These are phyloP conservation scores for Quercus wislizeni DNA, from an alignment of 306 rosid genomes.

Conservation along the genomic window DNA sequence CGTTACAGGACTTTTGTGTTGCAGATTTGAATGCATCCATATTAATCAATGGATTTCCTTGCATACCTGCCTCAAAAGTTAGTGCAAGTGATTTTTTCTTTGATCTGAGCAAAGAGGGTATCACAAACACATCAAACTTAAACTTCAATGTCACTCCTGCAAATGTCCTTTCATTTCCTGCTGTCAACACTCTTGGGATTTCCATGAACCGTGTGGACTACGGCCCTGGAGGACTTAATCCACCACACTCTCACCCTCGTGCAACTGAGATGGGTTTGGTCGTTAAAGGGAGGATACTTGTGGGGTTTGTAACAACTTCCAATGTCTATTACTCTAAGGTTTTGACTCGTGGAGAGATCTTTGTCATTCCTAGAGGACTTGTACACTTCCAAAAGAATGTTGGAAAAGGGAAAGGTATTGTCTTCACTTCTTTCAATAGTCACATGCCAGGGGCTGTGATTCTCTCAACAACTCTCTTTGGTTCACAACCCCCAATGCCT, in stretches of 20 bases:
- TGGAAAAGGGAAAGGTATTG: constrained; percentile 32
- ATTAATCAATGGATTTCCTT: constrained; percentile 41
- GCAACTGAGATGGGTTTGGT: constrained; percentile 27
- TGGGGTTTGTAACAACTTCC: constrained; percentile 42
- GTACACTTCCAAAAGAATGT: constrained; percentile 39
- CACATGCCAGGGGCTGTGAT: constrained; percentile 38
- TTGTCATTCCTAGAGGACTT: constrained; percentile 42
- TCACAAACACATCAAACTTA: constrained; percentile 10
- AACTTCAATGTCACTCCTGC: constrained; percentile 11
- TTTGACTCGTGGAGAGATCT: constrained; percentile 40
- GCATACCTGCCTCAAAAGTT: constrained; percentile 33
- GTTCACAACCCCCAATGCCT: constrained; percentile 27
- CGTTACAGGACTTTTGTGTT: constrained; percentile 44
- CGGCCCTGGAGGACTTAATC: constrained; percentile 38
- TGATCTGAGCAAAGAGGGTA: constrained; percentile 27
- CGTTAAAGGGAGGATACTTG: constrained; percentile 37
- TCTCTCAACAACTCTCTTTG: constrained; percentile 25
- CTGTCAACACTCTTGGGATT: constrained; percentile 42
- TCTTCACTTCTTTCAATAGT: constrained; percentile 43
- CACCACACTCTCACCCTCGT: constrained; percentile 45
- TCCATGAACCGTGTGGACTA: constrained; percentile 45
- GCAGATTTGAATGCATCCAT: constrained; percentile 21
- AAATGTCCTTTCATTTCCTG: constrained; percentile 42
- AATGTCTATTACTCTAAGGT: constrained; percentile 35
- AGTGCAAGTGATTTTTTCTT: constrained; percentile 43